Percentiles rank a stretch among this genome's conserved stretches.
These are phyloP conservation scores for Kazachstania psychrophila DNA, from an alignment of 805 yeast species.

Conservation along the genomic window DNA sequence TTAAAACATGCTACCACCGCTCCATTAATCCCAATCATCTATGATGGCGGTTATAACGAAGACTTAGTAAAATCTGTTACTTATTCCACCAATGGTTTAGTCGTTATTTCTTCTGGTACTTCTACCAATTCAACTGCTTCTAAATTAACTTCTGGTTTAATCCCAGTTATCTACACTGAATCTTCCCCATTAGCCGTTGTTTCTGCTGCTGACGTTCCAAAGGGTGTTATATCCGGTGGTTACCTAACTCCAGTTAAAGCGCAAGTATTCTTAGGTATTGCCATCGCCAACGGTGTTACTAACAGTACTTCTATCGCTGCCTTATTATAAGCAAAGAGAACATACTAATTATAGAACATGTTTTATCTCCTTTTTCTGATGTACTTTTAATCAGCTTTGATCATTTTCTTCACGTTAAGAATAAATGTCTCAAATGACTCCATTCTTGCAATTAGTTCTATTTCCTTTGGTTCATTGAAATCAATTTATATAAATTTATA, in stretches of 20 bases:
- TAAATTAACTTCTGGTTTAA: slow-evolving; percentile 7
- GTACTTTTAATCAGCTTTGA: too few species aligned
- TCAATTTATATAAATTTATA: too few species aligned
- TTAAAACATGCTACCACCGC: slow-evolving; percentile 4
- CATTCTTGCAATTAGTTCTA: too few species aligned
- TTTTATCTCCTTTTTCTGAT: too few species aligned
- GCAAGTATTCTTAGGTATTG: slow-evolving; percentile 25
- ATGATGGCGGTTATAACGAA: slow-evolving; percentile 18
- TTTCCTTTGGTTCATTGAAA: too few species aligned
- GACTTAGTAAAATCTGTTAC: slow-evolving; percentile 16
- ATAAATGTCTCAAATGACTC: too few species aligned
- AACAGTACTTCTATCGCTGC: slow-evolving; percentile 1
- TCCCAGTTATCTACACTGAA: slow-evolving; percentile 27
- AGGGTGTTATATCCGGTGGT: slow-evolving; percentile 26
- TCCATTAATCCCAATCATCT: slow-evolving; percentile 23
- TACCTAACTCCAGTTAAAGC: slow-evolving; percentile 27
- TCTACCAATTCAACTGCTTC: slow-evolving; percentile 16
- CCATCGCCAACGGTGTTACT: slow-evolving; percentile 22
- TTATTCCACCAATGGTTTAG: slow-evolving; percentile 18
- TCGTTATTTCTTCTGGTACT: slow-evolving; percentile 20
- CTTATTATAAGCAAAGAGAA: slow-evolving; percentile 1
- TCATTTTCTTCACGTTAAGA: too few species aligned
- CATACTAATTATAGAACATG: not conserved
- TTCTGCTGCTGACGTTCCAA: slow-evolving; percentile 17
- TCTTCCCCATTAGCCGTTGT: slow-evolving; percentile 14